Conservation (phyloP, 305 asterid species). For the Petunia hybrid region DNA sequence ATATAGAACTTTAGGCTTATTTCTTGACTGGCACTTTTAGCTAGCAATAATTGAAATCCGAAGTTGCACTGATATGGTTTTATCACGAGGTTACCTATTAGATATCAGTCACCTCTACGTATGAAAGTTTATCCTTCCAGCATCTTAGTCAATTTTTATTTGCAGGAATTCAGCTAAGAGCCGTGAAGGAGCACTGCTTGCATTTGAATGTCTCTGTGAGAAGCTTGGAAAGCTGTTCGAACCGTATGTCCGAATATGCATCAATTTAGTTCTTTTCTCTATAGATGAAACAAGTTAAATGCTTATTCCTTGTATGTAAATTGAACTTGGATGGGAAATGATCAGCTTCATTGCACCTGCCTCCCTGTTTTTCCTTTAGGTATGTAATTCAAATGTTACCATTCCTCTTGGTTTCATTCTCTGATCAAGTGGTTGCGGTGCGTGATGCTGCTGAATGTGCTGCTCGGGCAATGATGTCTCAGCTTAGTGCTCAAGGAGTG, state of each 20-base stretch:
- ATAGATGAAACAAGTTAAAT: constrained; percentile 30
- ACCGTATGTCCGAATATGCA: constrained; percentile 69
- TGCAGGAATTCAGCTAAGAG: constrained; percentile 92
- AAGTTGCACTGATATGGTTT: constrained; percentile 18
- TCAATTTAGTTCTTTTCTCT: background rate
- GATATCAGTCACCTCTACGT: background rate
- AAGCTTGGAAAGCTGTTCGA: constrained; percentile 97
- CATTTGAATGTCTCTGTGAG: constrained; percentile 96
- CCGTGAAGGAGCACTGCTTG: constrained; percentile 97
- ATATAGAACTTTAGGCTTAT: background rate
- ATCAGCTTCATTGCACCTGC: constrained; percentile 14
- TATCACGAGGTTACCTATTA: background rate
- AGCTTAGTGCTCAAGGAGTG: constrained; percentile 97
- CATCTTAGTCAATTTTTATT: constrained; percentile 32
- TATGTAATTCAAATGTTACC: constrained; percentile 96
- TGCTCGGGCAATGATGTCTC: constrained; percentile 99
- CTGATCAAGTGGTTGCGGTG: constrained; percentile 98
- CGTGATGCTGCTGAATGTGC: constrained; percentile 99
- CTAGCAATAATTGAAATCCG: constrained; percentile 16
- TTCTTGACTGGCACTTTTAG: constrained; percentile 17
- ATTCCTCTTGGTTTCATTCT: constrained; percentile 86
- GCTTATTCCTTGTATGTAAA: constrained; percentile 23
- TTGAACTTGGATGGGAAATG: constrained; percentile 1
- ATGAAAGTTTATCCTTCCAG: constrained; percentile 21
- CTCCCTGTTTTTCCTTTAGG: constrained; percentile 50